phyloP scores from a whole-genome alignment of 2,329 filamentous ascomycete species.

The Claviceps africana region DNA sequence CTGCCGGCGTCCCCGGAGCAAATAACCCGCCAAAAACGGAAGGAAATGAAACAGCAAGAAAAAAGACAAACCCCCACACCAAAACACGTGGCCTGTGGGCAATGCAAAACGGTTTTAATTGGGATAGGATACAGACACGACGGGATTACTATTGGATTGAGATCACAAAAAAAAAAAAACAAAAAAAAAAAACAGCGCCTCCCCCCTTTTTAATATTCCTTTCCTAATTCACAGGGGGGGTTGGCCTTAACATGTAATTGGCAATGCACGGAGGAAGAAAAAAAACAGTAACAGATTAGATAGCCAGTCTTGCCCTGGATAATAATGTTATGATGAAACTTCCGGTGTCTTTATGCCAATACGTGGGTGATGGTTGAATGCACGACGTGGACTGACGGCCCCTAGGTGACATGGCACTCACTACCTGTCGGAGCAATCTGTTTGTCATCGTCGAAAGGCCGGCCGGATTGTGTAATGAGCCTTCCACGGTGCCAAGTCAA shows the following conservation, averaged over 20 bases:
- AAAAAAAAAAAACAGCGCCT: too few species aligned
- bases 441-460: too few species aligned
- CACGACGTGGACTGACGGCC: too few species aligned
- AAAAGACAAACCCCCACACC: too few species aligned
- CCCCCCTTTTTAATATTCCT: not conserved
- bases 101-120: not conserved
- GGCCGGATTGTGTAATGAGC: too few species aligned
- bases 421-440: too few species aligned
- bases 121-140: not conserved
- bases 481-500: too few species aligned
- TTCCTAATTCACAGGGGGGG: not conserved
- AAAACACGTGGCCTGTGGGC: not conserved
- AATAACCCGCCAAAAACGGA: too few species aligned
- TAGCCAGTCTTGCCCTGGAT: constrained; percentile 9
- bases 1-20: not conserved
- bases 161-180: too few species aligned
- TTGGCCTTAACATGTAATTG: constrained; percentile 5
- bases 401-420: too few species aligned
- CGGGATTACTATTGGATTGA: not conserved
- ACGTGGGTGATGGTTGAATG: too few species aligned
- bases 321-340: constrained; percentile 9
- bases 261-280: not conserved
- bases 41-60: too few species aligned
- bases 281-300: constrained; percentile 1
- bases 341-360: not conserved